Base-by-base conservation (phyloP, 2,329 filamentous ascomycete species). In the Peltaster fructicola region DNA sequence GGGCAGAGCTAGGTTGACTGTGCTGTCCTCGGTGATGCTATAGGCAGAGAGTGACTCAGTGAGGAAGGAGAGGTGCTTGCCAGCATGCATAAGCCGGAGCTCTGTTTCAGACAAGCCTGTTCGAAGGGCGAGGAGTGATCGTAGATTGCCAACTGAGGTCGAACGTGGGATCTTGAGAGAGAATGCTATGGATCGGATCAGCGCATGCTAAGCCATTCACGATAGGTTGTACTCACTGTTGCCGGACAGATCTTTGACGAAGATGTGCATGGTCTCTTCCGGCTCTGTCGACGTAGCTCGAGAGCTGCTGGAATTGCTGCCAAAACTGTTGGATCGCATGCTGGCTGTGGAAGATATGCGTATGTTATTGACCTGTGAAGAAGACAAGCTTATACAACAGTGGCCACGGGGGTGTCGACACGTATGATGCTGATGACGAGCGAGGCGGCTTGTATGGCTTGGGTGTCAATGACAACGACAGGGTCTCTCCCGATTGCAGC, bases 241-340 rank as follows among this genome's bases (percentile, higher is more conserved):
- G 37, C 65, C 65, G 17, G 60, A 54, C 24, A 67, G 50, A 41
- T 60, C 61, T 52, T 67, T 68, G 47, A 70, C 58, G 49, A 70
- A 69, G 48, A 71, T 65, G 44, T 66, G 63, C 52, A 68, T 67
- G 18, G 56, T 65, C 25, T 63, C 56, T 26, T 59, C 54, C 23
- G 49, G 41, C 30, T 63, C 57, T 19, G 47, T 42, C 15, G 48
- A 47, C 4, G 46, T 43, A 16, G 52, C 52, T 22, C 48, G 41
- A 5, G 35, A 45, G 23, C 44, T 37, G 16, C 52, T 53, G 40
- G 47, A 50, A 40, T 53, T 40, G 43, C 51, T 56, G 29, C 49
- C 49, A 41, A 55, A 47, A 47, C 49, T 52, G 40, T 48, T 52
- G 30, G 48, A 49, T 30, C 51, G 50, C 48, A 54, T 54, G 40